Evolutionary conservation across 2,329 filamentous ascomycete species (phyloP), one percentile per base, ranked within the genome.

Genomic region (Cladosporium oxysporum): DNA sequence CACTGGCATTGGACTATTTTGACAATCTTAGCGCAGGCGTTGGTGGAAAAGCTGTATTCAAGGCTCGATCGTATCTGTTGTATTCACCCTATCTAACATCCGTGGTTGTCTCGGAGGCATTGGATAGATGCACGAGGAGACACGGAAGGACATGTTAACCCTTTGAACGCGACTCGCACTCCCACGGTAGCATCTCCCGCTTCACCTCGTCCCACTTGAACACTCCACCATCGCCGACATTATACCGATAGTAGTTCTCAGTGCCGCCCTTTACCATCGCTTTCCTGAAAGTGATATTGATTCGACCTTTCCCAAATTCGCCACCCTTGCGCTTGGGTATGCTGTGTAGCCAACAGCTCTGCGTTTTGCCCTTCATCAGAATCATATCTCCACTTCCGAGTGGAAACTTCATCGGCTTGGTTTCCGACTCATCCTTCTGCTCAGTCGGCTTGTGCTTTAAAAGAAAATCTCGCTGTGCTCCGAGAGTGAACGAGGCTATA

Each of bases 211-310:
- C 83, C 91, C 91, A 93, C 71, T 83, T 84, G 76, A 87, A 90
- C n/a, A 89, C 85, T 1, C 80, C 83, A 0, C 91, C 91, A 47
- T 77, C 83, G 0, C 91, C 91, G 60, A 93, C 89, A 78, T 94
- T 94, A 78, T 94, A 94, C 73, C 88, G 86, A 76, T 94, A 93
- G 76, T 94, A 93, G 76, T 94, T 94, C 72, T 92, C 88, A 31
- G 90, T 93, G 1, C 90, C 91, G 3, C 81, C 89, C 70, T 85
- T 89, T 26, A 90, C 83, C 81, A 92, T 83, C 26, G 90, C 91
- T 70, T 83, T 84, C 31, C 91, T 81, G 74, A 93, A 92, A 0
- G 91, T 94, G 69, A 94, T 93, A 73, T 94, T 94, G 71, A 84
- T 83, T 28, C 87, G 85, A 33, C 89, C 88, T 60, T 83, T 83